Conservation (phyloP, 2,329 filamentous ascomycete genomes). For the Xylogone sp. region DNA sequence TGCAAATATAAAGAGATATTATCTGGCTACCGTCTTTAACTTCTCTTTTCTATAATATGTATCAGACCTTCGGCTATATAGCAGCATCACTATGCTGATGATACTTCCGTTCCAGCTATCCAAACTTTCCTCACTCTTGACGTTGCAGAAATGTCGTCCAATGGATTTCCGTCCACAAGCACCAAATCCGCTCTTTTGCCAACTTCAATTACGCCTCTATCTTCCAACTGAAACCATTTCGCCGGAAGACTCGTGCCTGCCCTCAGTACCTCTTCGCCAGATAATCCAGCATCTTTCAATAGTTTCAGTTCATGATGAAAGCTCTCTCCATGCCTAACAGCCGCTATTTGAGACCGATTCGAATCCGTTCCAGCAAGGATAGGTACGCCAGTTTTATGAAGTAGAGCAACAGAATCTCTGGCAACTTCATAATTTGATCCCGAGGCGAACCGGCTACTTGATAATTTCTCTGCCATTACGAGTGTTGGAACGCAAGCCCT, state of each 20-base stretch:
- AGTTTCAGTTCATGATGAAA: slow-evolving; percentile 26
- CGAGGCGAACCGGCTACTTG: background rate
- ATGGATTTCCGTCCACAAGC: slow-evolving; percentile 22
- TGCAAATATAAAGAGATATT: too few relatives aligned
- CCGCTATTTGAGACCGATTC: background rate
- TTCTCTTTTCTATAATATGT: too few relatives aligned
- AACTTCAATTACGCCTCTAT: slow-evolving; percentile 21
- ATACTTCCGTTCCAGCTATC: slow-evolving; percentile 18
- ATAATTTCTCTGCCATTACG: slow-evolving; percentile 6
- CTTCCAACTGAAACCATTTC: slow-evolving; percentile 14
- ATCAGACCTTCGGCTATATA: too few relatives aligned
- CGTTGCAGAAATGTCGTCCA: slow-evolving; percentile 24
- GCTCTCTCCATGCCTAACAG: background rate
- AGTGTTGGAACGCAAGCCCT: slow-evolving; percentile 10
- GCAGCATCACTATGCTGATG: background rate
- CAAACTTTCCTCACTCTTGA: slow-evolving; percentile 22
- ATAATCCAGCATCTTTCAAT: slow-evolving; percentile 22
- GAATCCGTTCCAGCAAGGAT: slow-evolving; percentile 16
- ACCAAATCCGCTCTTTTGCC: slow-evolving; percentile 26
- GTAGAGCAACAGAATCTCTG: slow-evolving; percentile 2
- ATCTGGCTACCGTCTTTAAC: too few relatives aligned
- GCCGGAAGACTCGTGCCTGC: slow-evolving; percentile 21
- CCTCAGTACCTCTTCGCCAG: slow-evolving; percentile 20
- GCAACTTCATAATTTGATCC: slow-evolving; percentile 1
- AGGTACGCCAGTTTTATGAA: slow-evolving; percentile 11